A percentile compares a stretch with the other conserved stretches of the same genome.
phyloP scores from a whole-genome alignment of 345 rosid species.

The Melaleuca quinquenervia region DNA sequence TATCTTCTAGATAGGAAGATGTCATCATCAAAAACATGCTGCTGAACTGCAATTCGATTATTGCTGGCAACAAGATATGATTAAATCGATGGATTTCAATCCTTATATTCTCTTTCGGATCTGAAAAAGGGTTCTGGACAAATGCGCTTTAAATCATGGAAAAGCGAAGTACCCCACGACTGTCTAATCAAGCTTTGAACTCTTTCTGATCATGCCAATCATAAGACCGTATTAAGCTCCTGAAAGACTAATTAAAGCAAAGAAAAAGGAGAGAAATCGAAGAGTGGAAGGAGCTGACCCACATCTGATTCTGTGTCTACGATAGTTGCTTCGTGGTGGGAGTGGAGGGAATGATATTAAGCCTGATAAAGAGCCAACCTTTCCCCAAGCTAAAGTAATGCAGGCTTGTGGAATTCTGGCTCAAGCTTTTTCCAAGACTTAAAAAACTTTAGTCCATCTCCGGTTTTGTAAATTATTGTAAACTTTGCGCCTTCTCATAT shows the following conservation, averaged over 20 bases:
- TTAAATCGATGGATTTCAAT: not conserved
- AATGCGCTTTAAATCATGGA: slow-evolving; percentile 18
- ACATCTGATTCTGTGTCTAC: slow-evolving; percentile 15
- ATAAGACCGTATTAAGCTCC: not conserved
- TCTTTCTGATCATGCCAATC: not conserved
- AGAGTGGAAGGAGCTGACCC: slow-evolving; percentile 12
- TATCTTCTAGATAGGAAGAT: not conserved
- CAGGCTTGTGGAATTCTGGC: not conserved
- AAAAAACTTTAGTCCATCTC: not conserved
- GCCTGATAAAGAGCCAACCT: not conserved
- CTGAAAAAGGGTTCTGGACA: slow-evolving; percentile 7
- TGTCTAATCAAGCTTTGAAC: slow-evolving; percentile 29
- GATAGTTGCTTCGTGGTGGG: not conserved
- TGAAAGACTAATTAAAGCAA: not conserved
- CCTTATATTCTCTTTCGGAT: not conserved
- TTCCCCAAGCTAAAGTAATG: not conserved
- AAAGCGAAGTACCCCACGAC: slow-evolving; percentile 23
- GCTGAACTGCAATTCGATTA: not conserved
- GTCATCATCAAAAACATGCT: not conserved
- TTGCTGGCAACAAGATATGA: not conserved
- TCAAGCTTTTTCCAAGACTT: not conserved
- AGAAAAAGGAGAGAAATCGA: not conserved
- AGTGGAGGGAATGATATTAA: not conserved
- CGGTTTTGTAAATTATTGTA: not conserved
- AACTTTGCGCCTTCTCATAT: not conserved